Base-by-base conservation (phyloP, 495 filamentous ascomycete species). In the Podospora pseudopauciseta region DNA sequence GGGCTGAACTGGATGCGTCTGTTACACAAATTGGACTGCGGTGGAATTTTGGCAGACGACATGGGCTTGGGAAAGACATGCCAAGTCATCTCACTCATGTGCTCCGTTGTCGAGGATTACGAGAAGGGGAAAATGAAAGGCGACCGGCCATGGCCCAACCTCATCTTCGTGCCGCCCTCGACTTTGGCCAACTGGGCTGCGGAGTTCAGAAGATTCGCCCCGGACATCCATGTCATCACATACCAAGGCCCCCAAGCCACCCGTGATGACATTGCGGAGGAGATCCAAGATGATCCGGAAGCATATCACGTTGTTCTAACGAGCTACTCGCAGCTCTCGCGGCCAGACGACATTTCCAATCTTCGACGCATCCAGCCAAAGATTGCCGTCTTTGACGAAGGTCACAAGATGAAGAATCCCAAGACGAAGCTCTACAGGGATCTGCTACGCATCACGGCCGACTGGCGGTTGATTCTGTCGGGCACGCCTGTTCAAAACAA, bases 51-150 rank as follows among this genome's bases (percentile, higher is more conserved):
- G 18, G 96, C 95, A 0, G 95, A 99, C 75, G 95, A 99, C 71
- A 99, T 99, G 95, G 95, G 95, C 57, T 84, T 98, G 9, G 95
- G 95, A 13, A 99, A 99, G 82, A 99, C 95, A 0, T 97, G 93
- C 71, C 94, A 98, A 73, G 93, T 99, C 65, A 97, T 99, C 70
- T 87, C 93, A 0, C 94, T 98, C 75, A 84, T 99, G 26, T 89
- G 93, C 4, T 90, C 97, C 70, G 81, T 99, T 6, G 86, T 88
- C 16, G 87, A 92, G 70, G 86, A 72, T 3, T 76, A 75, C 56
- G 69, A 72, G n/a, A 26, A 39, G 7, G 67, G 68, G 7, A 63
- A 67, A 16, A 58, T 20, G 4, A 55, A 64, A 4, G 66, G 64
- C 1, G 65, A 88, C 16, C 85, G 84, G 60, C 93, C 78, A 0